A percentile compares a stretch with the other conserved stretches of the same genome.
phyloP scores from a whole-genome alignment of 2,329 filamentous ascomycete genomes.

The Knoxdaviesia capensis region DNA sequence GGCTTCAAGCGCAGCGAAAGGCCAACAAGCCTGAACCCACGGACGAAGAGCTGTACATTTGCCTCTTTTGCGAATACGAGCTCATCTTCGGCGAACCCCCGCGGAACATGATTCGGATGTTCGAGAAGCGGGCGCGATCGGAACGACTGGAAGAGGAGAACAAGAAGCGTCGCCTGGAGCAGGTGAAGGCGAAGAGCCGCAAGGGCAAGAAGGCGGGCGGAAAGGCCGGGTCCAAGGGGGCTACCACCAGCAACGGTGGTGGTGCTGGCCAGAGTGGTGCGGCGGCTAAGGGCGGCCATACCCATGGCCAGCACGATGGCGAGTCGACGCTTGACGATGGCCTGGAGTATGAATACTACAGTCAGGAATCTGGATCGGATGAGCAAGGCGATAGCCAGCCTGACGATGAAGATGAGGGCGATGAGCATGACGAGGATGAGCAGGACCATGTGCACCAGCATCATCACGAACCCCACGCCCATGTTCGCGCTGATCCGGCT shows the following conservation, averaged over 20 bases:
- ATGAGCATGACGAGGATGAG: too few species aligned
- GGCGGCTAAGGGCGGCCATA: too few species aligned
- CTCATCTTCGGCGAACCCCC: slow-evolving; percentile 82
- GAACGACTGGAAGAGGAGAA: slow-evolving; percentile 73
- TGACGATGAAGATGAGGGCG: too few species aligned
- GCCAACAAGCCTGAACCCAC: slow-evolving; percentile 57
- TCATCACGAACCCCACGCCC: too few species aligned
- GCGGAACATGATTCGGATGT: slow-evolving; percentile 66
- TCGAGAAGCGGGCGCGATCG: slow-evolving; percentile 84
- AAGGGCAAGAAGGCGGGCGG: slow-evolving; percentile 62
- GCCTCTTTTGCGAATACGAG: slow-evolving; percentile 97
- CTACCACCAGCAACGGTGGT: slow-evolving; percentile 1
- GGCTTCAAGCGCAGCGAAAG: slow-evolving; percentile 53
- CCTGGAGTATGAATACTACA: too few species aligned
- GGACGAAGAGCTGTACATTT: slow-evolving; percentile 71
- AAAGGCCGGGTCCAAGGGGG: slow-evolving; percentile 36
- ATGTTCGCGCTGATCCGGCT: too few species aligned
- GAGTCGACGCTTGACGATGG: too few species aligned
- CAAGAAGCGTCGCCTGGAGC: slow-evolving; percentile 66
- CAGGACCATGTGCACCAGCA: too few species aligned
- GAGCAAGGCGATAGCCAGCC: too few species aligned
- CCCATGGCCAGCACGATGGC: too few species aligned
- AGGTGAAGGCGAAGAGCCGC: slow-evolving; percentile 81
- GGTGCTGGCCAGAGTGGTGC: too few species aligned
- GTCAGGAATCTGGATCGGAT: too few species aligned